These are phyloP conservation scores for Handroanthus guayacan DNA, from an alignment of 257 asterid species.

Conservation along the genomic window DNA sequence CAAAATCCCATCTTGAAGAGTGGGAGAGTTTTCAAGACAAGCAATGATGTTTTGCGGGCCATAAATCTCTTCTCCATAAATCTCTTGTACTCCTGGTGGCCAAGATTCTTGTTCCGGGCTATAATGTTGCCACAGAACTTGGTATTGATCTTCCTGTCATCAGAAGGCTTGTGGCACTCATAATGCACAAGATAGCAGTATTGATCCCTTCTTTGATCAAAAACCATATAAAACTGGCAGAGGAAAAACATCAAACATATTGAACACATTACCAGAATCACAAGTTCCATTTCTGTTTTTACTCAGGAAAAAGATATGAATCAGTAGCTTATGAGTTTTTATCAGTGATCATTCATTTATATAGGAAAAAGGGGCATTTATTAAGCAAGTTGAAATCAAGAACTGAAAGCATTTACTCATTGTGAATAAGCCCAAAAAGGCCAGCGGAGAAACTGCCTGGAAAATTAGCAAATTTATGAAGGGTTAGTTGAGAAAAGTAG, in stretches of 20 bases:
- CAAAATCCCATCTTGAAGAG: slow-evolving; percentile 39
- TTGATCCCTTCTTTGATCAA: slow-evolving; percentile 21
- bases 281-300: slow-evolving; percentile 31
- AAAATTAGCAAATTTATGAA: slow-evolving; percentile 15
- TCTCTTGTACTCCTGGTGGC: slow-evolving; percentile 39
- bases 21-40: slow-evolving; percentile 38
- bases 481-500: neutral
- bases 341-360: too few relatives aligned
- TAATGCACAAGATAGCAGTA: slow-evolving; percentile 42
- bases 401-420: neutral
- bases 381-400: too few relatives aligned
- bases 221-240: slow-evolving; percentile 28
- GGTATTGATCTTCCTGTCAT: slow-evolving; percentile 40
- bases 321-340: too few relatives aligned
- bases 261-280: slow-evolving; percentile 2
- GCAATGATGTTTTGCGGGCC: slow-evolving; percentile 47
- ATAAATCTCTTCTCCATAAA: slow-evolving; percentile 54
- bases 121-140: slow-evolving; percentile 42
- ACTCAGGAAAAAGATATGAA: neutral
- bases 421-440: neutral
- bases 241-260: slow-evolving; percentile 24
- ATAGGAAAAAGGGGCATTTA: too few relatives aligned
- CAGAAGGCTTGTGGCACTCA: slow-evolving; percentile 49
- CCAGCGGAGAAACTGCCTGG: neutral
- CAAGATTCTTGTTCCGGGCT: slow-evolving; percentile 46